A percentile compares a stretch with the other conserved stretches of the same genome.
Evolutionary conservation across 2,329 filamentous ascomycete genomes (phyloP).

Genomic region (Dactylellina drechsleri): DNA sequence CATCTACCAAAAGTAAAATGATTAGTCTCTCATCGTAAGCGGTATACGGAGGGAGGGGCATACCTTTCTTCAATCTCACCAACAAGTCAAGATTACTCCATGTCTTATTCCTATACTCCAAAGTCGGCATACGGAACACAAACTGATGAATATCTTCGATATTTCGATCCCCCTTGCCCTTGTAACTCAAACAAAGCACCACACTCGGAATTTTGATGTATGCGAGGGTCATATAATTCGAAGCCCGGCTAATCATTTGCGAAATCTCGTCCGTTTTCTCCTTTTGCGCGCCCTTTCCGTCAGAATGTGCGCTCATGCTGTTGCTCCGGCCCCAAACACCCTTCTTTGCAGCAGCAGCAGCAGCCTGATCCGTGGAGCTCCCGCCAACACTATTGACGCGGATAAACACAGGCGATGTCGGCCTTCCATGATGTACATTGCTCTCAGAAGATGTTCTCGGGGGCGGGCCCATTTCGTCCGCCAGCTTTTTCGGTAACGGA

Average conservation of each 20-base stretch:
- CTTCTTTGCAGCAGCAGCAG: constrained; percentile 12
- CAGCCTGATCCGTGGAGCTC: constrained; percentile 39
- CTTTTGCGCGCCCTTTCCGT: constrained; percentile 59
- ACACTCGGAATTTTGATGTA: constrained; percentile 96
- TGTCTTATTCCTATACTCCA: constrained; percentile 98
- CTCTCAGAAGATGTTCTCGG: constrained; percentile 34
- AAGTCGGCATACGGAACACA: constrained; percentile 90
- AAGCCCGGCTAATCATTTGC: constrained; percentile 94
- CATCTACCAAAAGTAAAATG: constrained; percentile 63
- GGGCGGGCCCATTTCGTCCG: constrained; percentile 24
- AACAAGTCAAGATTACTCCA: constrained; percentile 98
- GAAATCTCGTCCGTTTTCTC: constrained; percentile 83
- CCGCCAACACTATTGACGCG: constrained; percentile 38
- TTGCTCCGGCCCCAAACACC: constrained; percentile 56
- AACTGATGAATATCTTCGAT: constrained; percentile 97
- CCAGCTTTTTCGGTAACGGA: constrained; percentile 28
- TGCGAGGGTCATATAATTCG: constrained; percentile 96
- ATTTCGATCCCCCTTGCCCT: constrained; percentile 90
- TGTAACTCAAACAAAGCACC: constrained; percentile 82
- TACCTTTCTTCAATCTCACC: constrained; percentile 84
- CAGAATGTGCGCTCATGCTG: constrained; percentile 55
- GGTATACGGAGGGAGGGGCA: neutral
- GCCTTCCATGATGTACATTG: constrained; percentile 11
- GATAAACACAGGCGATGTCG: constrained; percentile 36
- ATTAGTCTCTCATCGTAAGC: neutral